A percentile compares a stretch with the other conserved stretches of the same genome.
Conservation (phyloP, 1,139 yeast species). For the Pichia sp. region DNA sequence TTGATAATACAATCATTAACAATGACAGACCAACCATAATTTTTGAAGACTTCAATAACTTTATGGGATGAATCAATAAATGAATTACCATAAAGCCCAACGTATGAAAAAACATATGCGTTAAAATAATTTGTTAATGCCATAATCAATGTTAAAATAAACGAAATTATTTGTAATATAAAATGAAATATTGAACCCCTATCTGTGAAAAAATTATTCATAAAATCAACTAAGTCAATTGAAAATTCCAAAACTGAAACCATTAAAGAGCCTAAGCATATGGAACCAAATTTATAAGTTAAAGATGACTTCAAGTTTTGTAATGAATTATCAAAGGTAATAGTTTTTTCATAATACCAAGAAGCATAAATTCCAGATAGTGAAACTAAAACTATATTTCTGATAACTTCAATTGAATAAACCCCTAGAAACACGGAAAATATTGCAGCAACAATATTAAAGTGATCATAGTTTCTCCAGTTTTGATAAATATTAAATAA, state of each 20-base stretch:
- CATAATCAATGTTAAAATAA: conserved; percentile 28
- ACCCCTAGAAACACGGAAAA: conserved; percentile 57
- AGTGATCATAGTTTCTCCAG: not conserved
- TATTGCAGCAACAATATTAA: not conserved
- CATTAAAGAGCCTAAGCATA: conserved; percentile 77
- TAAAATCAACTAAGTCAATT: conserved; percentile 20
- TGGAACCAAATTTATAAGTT: conserved; percentile 83
- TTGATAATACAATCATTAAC: conserved; percentile 1
- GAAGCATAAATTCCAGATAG: conserved; percentile 81
- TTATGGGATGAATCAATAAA: conserved; percentile 71
- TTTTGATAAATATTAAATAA: not conserved
- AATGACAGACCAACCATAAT: conserved; percentile 56
- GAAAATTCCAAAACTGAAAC: conserved; percentile 64
- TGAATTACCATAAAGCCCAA: conserved; percentile 77
- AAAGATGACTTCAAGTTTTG: conserved; percentile 75
- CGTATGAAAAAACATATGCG: conserved; percentile 79
- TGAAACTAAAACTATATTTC: conserved; percentile 75
- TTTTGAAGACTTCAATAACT: conserved; percentile 66
- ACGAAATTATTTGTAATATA: conserved; percentile 47
- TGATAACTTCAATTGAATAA: conserved; percentile 75
- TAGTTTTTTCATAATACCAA: conserved; percentile 77
- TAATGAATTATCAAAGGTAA: conserved; percentile 52
- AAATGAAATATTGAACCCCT: conserved; percentile 68
- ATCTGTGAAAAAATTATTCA: conserved; percentile 72
- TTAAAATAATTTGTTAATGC: conserved; percentile 55